Percentiles rank a stretch among this genome's conserved stretches.
Evolutionary conservation across 495 filamentous ascomycete species (phyloP).

Genomic region (Neurospora sp.): DNA sequence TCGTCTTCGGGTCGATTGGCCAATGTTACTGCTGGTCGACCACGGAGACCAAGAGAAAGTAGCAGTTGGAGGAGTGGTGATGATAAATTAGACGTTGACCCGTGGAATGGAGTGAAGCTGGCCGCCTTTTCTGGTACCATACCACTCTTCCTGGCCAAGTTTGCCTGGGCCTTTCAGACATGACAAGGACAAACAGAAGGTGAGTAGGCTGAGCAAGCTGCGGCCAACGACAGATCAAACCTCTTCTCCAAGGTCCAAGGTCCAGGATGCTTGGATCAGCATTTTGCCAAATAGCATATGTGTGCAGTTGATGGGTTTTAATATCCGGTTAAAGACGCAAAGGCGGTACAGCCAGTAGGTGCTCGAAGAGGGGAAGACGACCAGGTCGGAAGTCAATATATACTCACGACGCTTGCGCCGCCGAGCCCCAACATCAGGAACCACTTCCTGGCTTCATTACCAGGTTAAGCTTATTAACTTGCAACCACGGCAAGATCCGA

Average conservation of each 20-base stretch:
- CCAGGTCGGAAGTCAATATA: neutral
- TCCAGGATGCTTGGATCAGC: slow-evolving; percentile 9
- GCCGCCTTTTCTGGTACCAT: neutral
- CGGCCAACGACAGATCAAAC: slow-evolving; percentile 1
- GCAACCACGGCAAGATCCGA: neutral
- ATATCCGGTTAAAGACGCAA: slow-evolving; percentile 17
- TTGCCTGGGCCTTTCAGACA: slow-evolving; percentile 1
- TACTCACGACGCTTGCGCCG: neutral
- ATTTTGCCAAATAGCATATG: slow-evolving; percentile 19
- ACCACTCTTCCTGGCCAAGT: neutral
- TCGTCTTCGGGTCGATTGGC: neutral
- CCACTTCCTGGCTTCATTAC: neutral
- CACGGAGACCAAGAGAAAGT: neutral
- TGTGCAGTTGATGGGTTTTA: slow-evolving; percentile 14
- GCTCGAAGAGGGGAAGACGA: neutral
- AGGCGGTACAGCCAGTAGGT: slow-evolving; percentile 2
- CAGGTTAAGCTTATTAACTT: neutral
- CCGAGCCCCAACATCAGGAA: neutral
- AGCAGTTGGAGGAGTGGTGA: neutral
- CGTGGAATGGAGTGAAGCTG: neutral
- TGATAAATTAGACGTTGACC: neutral
- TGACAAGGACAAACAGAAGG: neutral
- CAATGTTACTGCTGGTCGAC: neutral
- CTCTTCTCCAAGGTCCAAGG: slow-evolving; percentile 5
- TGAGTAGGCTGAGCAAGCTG: slow-evolving; percentile 1